Evolutionary conservation across 2,329 filamentous ascomycete species (phyloP).

Genomic region (Thelonectria rubi): DNA sequence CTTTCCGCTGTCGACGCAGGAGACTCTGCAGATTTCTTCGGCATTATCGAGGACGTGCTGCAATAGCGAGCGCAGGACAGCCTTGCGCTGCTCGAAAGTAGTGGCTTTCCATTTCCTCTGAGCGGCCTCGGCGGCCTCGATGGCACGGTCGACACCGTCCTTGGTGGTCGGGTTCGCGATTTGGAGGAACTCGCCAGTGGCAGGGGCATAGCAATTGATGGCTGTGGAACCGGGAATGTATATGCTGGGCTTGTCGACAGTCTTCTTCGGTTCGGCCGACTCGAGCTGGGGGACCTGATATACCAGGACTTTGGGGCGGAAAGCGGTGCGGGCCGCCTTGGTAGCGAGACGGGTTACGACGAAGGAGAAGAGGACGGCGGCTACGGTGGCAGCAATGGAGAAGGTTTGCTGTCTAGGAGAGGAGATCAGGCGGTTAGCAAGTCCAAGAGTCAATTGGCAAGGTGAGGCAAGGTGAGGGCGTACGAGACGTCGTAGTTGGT

Average conservation of each 20-base stretch:
- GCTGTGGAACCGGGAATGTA: constrained; percentile 72
- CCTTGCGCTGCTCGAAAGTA: constrained; percentile 78
- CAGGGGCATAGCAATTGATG: constrained; percentile 88
- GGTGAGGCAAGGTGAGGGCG: constrained; percentile 8
- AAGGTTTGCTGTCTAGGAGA: constrained; percentile 38
- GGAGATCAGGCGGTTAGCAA: constrained; percentile 13
- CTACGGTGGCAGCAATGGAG: constrained; percentile 42
- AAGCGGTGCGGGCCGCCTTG: constrained; percentile 32
- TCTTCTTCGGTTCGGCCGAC: constrained; percentile 63
- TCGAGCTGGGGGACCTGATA: constrained; percentile 72
- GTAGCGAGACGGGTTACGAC: constrained; percentile 44
- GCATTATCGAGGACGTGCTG: constrained; percentile 89
- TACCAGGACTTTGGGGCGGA: constrained; percentile 54
- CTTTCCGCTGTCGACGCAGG: constrained; percentile 94
- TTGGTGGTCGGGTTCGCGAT: constrained; percentile 79
- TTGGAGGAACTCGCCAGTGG: constrained; percentile 85
- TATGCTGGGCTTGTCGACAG: constrained; percentile 68
- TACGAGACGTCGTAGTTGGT: constrained; percentile 41
- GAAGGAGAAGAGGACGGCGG: constrained; percentile 45
- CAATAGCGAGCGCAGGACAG: constrained; percentile 82
- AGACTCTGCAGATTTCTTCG: constrained; percentile 83
- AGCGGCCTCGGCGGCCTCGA: constrained; percentile 77
- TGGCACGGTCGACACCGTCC: constrained; percentile 79
- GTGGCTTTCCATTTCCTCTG: constrained; percentile 82
- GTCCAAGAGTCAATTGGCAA: not conserved